These are phyloP conservation scores for Infundibulicybe gibba DNA, from an alignment of 768 basidiomycete species.

Conservation along the genomic window DNA sequence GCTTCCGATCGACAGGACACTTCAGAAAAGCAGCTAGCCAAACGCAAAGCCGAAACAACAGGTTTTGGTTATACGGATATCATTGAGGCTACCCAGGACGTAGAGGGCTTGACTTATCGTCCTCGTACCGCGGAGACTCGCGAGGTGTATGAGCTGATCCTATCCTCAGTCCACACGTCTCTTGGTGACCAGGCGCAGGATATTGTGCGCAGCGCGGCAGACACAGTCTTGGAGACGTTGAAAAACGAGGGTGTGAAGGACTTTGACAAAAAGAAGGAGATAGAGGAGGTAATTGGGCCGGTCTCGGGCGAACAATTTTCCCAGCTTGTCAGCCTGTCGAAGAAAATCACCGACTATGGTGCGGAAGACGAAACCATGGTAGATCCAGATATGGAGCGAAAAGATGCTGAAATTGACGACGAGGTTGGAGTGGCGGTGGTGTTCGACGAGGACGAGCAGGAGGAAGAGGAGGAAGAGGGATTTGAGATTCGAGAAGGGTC, in stretches of 20 bases:
- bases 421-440: constrained; percentile 97
- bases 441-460: constrained; percentile 96
- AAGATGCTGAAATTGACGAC: constrained; percentile 90
- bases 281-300: constrained; percentile 70
- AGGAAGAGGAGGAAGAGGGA: constrained; percentile 87
- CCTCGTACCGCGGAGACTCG: constrained; percentile 93
- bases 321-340: constrained; percentile 78
- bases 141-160: constrained; percentile 90
- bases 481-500: constrained; percentile 84
- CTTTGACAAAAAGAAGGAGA: constrained; percentile 95
- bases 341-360: constrained; percentile 96
- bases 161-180: constrained; percentile 74
- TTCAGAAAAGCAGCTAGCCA: constrained; percentile 51
- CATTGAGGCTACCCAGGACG: constrained; percentile 89
- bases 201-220: constrained; percentile 93
- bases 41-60: constrained; percentile 58
- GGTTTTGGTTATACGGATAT: constrained; percentile 87
- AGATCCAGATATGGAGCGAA: constrained; percentile 77
- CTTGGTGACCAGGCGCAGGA: constrained; percentile 97
- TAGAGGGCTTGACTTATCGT: constrained; percentile 90
- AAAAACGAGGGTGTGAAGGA: constrained; percentile 90
- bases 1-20: constrained; percentile 57
- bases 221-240: constrained; percentile 81
- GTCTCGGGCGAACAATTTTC: constrained; percentile 74
- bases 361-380: constrained; percentile 78